Evolutionary conservation across 1,139 yeast species (phyloP), one percentile per base, ranked within the genome.

Genomic region (Maudiozyma humilis): DNA sequence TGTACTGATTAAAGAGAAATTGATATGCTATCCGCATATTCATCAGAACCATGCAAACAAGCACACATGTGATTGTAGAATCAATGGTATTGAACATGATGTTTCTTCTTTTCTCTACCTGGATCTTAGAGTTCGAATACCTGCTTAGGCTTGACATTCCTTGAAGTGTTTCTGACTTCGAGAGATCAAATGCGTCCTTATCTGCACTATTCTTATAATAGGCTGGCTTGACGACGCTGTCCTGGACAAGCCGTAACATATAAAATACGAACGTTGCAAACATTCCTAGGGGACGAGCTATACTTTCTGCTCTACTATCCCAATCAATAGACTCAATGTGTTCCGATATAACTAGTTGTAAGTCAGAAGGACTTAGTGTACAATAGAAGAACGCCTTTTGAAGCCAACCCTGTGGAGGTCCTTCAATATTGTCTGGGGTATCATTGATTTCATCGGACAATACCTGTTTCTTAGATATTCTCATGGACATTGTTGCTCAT

Each of bases 281-380:
- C n/a, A 64, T 59, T 0, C 82, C 82, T 10, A 68, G 50, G 0
- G 78, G 79, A 30, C 70, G 51, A 0, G 77, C 79, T 7, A 72
- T 51, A 0, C 72, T 53, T n/a, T 57, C 55, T 8, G 76, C 67
- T 48, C 75, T 70, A 1, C 70, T 66, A 52, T 82, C 87, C 88
- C 88, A 82, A 47, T 81, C 84, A 4, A 80, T 73, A 4, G 79
- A 65, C 40, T 72, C 70, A 16, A 77, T 52, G 12, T 65, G 55
- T 56, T 82, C 88, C 53, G 78, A 77, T 32, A 76, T 42, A 40
- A 70, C 67, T 3, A 81, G 65, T 43, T 71, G 68, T 31, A 73
- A 51, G 55, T 82, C 89, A 1, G 47, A 69, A 0, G 87, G 87
- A 42, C 73, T 72, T n/a, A 44, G 36, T 43, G 50, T 46, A 17